These are phyloP conservation scores for Hypoxylon rubiginosum DNA, from an alignment of 2,329 filamentous ascomycete species.

Conservation along the genomic window DNA sequence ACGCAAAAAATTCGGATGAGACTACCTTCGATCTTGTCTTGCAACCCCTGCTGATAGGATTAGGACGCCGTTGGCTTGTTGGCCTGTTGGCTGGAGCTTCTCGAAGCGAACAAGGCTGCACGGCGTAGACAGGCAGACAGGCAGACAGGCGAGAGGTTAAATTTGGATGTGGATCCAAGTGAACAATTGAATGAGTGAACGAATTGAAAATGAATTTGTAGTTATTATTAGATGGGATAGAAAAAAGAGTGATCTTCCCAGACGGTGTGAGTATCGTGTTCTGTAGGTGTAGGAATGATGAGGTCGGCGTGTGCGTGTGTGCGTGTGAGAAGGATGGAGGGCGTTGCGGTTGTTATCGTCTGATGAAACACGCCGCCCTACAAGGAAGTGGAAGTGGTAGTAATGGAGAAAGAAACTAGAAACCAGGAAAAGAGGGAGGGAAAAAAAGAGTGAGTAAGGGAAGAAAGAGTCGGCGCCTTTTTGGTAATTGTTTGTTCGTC, in stretches of 20 bases:
- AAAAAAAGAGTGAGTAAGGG: slow-evolving; percentile 7
- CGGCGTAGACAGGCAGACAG: slow-evolving; percentile 1
- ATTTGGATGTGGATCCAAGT: slow-evolving; percentile 15
- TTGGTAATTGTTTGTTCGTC: slow-evolving; percentile 26
- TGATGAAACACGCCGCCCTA: slow-evolving; percentile 31
- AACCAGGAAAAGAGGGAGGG: too few species aligned
- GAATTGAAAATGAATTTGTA: slow-evolving; percentile 21
- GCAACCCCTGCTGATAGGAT: slow-evolving; percentile 12
- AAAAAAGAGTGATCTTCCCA: slow-evolving; percentile 41
- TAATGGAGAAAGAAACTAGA: slow-evolving; percentile 20
- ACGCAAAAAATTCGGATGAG: slow-evolving; percentile 14
- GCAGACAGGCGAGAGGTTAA: background rate
- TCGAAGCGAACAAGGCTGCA: background rate
- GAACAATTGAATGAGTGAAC: slow-evolving; percentile 28
- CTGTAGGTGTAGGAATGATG: slow-evolving; percentile 37
- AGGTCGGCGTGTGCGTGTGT: slow-evolving; percentile 17
- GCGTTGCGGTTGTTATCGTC: slow-evolving; percentile 16
- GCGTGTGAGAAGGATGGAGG: slow-evolving; percentile 13
- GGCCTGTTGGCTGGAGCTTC: background rate
- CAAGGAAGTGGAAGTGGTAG: slow-evolving; percentile 25
- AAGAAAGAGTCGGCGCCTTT: slow-evolving; percentile 15
- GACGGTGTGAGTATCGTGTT: slow-evolving; percentile 24
- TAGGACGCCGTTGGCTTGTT: background rate
- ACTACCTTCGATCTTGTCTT: slow-evolving; percentile 5
- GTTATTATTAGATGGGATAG: slow-evolving; percentile 30